These are phyloP conservation scores for Gentiana macrophylla DNA, from an alignment of 257 asterid species.

Conservation along the genomic window DNA sequence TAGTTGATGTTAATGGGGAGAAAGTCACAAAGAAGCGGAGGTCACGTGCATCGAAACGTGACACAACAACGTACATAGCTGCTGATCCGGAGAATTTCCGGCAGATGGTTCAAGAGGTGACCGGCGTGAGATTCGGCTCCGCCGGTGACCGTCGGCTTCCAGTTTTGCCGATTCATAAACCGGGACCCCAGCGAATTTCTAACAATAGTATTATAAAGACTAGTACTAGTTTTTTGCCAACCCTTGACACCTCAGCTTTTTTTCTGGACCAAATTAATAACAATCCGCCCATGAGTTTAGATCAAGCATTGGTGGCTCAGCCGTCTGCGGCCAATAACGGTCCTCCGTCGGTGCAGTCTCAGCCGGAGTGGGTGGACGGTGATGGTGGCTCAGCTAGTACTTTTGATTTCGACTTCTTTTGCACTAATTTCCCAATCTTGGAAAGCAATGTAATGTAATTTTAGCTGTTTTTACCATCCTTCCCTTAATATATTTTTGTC, in stretches of 20 bases:
- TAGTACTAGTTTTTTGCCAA: conserved; percentile 26
- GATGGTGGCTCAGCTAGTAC: conserved; percentile 33
- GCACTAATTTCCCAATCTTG: conserved; percentile 74
- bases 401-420: conserved; percentile 37
- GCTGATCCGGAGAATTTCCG: conserved; percentile 86
- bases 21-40: conserved; percentile 39
- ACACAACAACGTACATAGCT: conserved; percentile 65
- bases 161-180: conserved; percentile 33
- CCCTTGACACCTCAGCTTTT: conserved; percentile 53
- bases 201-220: conserved; percentile 9
- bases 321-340: conserved; percentile 12
- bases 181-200: conserved; percentile 45
- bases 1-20: conserved; percentile 36
- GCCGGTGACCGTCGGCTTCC: conserved; percentile 27
- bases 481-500: no score
- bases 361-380: conserved; percentile 8
- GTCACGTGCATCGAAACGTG: conserved; percentile 67
- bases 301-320: conserved; percentile 11
- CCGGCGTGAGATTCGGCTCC: conserved; percentile 49
- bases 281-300: conserved; percentile 10
- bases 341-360: conserved; percentile 10
- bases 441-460: conserved; percentile 41
- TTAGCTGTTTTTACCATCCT: neutral
- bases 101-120: conserved; percentile 94
- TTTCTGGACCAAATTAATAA: conserved; percentile 15